These are phyloP conservation scores for Escallonia herrerae DNA, from an alignment of 129 eudicot species.

Conservation along the genomic window DNA sequence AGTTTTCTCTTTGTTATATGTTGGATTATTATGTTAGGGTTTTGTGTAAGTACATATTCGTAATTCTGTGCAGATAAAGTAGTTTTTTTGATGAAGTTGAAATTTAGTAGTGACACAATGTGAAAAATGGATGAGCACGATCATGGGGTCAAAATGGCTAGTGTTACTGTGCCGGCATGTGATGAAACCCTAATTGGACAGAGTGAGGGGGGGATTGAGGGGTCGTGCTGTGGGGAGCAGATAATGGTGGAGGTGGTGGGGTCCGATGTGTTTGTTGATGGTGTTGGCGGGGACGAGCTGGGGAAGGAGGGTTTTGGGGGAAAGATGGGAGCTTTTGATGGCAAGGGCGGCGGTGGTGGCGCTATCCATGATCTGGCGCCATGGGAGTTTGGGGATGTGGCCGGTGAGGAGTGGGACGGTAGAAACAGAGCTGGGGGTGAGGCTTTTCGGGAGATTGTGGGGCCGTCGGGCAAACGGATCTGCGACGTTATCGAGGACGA, in stretches of 20 bases:
- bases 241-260: constrained; percentile 65
- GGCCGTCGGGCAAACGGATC: background rate
- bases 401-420: constrained; percentile 9
- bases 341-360: constrained; percentile 9
- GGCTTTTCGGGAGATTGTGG: constrained; percentile 3
- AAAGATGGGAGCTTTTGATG: constrained; percentile 4
- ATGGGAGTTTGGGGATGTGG: constrained; percentile 10
- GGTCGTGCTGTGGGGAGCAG: constrained; percentile 35
- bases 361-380: constrained; percentile 3
- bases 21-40: no score
- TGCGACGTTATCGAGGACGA: background rate
- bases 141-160: constrained; percentile 19
- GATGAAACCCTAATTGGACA: constrained; percentile 21
- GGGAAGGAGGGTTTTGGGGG: constrained; percentile 10
- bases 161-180: constrained; percentile 17
- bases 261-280: constrained; percentile 55
- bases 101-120: constrained; percentile 28
- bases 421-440: constrained; percentile 14
- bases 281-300: constrained; percentile 18
- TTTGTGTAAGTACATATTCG: no score
- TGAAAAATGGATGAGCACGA: constrained; percentile 51
- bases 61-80: no score
- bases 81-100: constrained; percentile 10
- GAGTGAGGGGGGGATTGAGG: constrained; percentile 19
- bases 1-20: no score